These are phyloP conservation scores for Malus domestica DNA, from an alignment of 306 rosid genomes.

Conservation along the genomic window ASM211411v1 NC_041805.1:11965001-11965500, in stretches of 20 bases:
- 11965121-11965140: background rate
- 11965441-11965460: constrained; percentile 10
- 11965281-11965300: constrained; percentile 28
- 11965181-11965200: background rate
- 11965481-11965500: constrained; percentile 45
- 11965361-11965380: constrained; percentile 41
- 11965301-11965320: background rate
- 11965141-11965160: background rate
- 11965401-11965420: constrained; percentile 18
- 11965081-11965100: background rate
- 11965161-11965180: constrained; percentile 1
- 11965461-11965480: constrained; percentile 48
- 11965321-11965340: constrained; percentile 48
- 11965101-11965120: background rate
- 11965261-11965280: constrained; percentile 30
- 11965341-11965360: constrained; percentile 35
- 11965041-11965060: constrained; percentile 81
- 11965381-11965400: constrained; percentile 65
- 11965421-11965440: constrained; percentile 1
- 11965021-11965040: constrained; percentile 38
- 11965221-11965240: constrained; percentile 11
- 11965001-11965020: constrained; percentile 65
- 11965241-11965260: constrained; percentile 38
- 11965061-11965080: constrained; percentile 42
- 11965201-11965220: background rate